Base-by-base conservation (phyloP, 2,329 filamentous ascomycete genomes). In the Colletotrichum kahawae region DNA sequence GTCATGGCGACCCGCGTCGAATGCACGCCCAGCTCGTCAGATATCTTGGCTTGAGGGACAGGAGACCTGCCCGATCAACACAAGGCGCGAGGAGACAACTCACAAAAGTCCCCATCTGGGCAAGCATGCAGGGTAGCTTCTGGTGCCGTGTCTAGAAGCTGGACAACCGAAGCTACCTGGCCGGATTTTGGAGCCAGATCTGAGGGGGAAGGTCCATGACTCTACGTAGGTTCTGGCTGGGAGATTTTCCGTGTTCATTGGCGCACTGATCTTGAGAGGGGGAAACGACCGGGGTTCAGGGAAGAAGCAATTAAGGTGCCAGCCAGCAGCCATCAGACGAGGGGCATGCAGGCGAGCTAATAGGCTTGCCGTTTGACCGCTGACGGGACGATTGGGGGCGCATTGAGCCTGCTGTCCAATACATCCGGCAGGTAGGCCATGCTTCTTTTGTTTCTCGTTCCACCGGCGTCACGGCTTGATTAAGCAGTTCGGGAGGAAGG, bases 41-140 rank as follows among this genome's bases (percentile, higher is more conserved):
- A 38, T 64, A 38, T 24, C 68, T 59, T 51, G 64, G 18, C 51
- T 38, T 34, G 31, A 38, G 43, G 56, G 56, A 36, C 9, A 27
- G 18, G 62, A 75, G 68, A 75, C 72, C 72, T 75, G 68, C 72
- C 68, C 12, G 62, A 75, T 72, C 56, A 18, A 72, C 54, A 24
- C 33, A 64, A 67, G 72, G n/a, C 12, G 31, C 33, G n/a, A 33
- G 34, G 36, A 51, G 8, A 8, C 34, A n/a, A 31, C 43, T 31
- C 69, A 56, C 66, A 75, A 67, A 75, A 72, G 72, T 67, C 29
- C 69, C 69, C 24, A 24, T 12, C 31, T n/a, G n/a, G 12, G 43
- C 29, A 18, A 62, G 57, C n/a, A 36, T 34, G 62, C n/a, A 33
- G 33, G 62, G 62, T 31, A 62, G 18, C 31, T n/a, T 62, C 18